Conservation (phyloP, 352 stramenopile species). For the Phytophthora cactorum region DNA sequence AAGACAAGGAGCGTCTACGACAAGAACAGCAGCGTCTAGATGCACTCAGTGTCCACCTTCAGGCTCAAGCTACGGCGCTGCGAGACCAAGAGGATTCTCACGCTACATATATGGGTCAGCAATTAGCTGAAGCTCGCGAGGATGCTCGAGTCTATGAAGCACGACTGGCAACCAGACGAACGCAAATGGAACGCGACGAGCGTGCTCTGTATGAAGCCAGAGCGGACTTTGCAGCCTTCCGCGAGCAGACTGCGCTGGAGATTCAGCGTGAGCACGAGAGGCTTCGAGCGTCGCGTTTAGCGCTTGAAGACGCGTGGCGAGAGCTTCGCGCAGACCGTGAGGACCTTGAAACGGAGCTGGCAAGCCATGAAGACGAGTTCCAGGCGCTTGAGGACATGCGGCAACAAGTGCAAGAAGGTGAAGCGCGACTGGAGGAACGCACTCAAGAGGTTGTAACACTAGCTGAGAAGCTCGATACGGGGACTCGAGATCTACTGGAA, state of each 20-base stretch:
- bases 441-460: slow-evolving; percentile 34
- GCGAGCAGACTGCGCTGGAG: slow-evolving; percentile 50
- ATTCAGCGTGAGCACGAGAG: slow-evolving; percentile 39
- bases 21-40: slow-evolving; percentile 74
- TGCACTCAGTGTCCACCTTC: slow-evolving; percentile 65
- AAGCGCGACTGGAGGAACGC: slow-evolving; percentile 47
- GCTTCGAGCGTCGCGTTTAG: slow-evolving; percentile 37
- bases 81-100: slow-evolving; percentile 59
- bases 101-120: slow-evolving; percentile 47
- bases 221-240: slow-evolving; percentile 55
- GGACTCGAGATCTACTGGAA: slow-evolving; percentile 26
- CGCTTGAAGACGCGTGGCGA: slow-evolving; percentile 43
- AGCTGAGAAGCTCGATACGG: slow-evolving; percentile 30
- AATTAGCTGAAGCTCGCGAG: slow-evolving; percentile 46
- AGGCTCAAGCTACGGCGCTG: slow-evolving; percentile 62
- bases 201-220: slow-evolving; percentile 55
- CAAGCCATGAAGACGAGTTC: slow-evolving; percentile 57
- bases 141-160: slow-evolving; percentile 56
- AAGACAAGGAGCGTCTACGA: slow-evolving; percentile 77
- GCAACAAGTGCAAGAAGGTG: slow-evolving; percentile 40
- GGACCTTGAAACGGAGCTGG: slow-evolving; percentile 50
- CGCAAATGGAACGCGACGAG: slow-evolving; percentile 53
- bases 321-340: slow-evolving; percentile 46
- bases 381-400: slow-evolving; percentile 39
- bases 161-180: slow-evolving; percentile 42